Percentiles rank a stretch among this genome's conserved stretches.
These are phyloP conservation scores for Pichia nakasei DNA, from an alignment of 805 yeast species.

Conservation along the genomic window DNA sequence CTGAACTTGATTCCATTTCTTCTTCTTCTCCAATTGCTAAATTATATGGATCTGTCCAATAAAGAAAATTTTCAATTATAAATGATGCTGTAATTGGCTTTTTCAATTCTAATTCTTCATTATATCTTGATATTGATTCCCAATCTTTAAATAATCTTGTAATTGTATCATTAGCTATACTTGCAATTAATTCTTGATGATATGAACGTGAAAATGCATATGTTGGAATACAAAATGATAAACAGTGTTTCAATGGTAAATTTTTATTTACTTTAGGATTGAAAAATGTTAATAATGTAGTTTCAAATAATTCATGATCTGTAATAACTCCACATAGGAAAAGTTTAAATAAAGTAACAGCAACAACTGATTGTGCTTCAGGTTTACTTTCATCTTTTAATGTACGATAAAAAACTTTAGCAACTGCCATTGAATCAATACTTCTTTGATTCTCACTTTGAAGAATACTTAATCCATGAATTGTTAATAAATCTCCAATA, in stretches of 20 bases:
- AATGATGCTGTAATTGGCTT: slow-evolving; percentile 35
- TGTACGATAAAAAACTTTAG: slow-evolving; percentile 60
- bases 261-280: slow-evolving; percentile 57
- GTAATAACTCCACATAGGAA: slow-evolving; percentile 66
- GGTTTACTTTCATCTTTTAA: slow-evolving; percentile 50
- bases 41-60: slow-evolving; percentile 79
- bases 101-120: slow-evolving; percentile 21
- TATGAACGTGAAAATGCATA: slow-evolving; percentile 66
- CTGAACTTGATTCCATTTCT: slow-evolving; percentile 32
- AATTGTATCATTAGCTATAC: slow-evolving; percentile 59
- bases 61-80: slow-evolving; percentile 61
- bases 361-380: slow-evolving; percentile 67
- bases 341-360: slow-evolving; percentile 79
- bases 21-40: slow-evolving; percentile 42
- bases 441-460: slow-evolving; percentile 44
- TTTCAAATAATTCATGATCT: slow-evolving; percentile 64
- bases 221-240: slow-evolving; percentile 83
- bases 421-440: slow-evolving; percentile 58
- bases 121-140: slow-evolving; percentile 31
- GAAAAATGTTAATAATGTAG: slow-evolving; percentile 65
- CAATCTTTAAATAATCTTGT: slow-evolving; percentile 41
- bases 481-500: slow-evolving; percentile 68
- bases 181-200: slow-evolving; percentile 61
- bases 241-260: slow-evolving; percentile 63
- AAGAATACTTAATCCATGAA: slow-evolving; percentile 63